Percentiles rank a stretch among this genome's conserved stretches.
Conservation (phyloP, 306 rosid species). For the Rosa persica region DNA sequence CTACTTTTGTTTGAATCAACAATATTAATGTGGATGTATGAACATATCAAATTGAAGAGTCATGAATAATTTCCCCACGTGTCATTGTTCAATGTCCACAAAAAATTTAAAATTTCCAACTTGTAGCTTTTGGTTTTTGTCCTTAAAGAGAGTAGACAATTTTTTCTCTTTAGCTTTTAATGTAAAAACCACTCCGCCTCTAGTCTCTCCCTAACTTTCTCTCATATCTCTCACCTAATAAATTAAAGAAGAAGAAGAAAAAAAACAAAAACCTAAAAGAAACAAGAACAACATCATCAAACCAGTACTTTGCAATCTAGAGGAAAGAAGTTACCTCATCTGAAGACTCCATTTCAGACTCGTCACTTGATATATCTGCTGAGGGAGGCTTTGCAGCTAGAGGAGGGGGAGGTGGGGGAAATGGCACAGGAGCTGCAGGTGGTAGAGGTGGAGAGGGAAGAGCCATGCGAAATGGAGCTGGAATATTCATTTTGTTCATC, state of each 20-base stretch:
- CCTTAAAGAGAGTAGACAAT: neutral
- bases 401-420: conserved; percentile 49
- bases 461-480: conserved; percentile 95
- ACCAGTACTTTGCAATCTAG: neutral
- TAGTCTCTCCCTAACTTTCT: neutral
- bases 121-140: neutral
- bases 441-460: conserved; percentile 97
- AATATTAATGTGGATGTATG: neutral
- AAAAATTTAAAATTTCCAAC: neutral
- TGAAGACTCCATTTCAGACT: conserved; percentile 96
- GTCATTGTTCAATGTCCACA: neutral
- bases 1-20: neutral
- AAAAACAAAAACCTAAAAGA: too few relatives aligned
- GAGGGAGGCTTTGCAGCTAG: conserved; percentile 37
- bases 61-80: conserved; percentile 1
- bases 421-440: conserved; percentile 57
- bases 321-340: conserved; percentile 66
- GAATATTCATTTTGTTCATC: conserved; percentile 98
- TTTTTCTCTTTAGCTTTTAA: neutral
- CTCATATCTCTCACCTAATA: neutral
- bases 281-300: neutral
- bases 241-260: neutral
- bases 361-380: conserved; percentile 63
- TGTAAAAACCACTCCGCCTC: neutral
- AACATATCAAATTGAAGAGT: conserved; percentile 15